These are phyloP conservation scores for Microsporum ferrugineum DNA, from an alignment of 2,329 filamentous ascomycete genomes.

Conservation along the genomic window DNA sequence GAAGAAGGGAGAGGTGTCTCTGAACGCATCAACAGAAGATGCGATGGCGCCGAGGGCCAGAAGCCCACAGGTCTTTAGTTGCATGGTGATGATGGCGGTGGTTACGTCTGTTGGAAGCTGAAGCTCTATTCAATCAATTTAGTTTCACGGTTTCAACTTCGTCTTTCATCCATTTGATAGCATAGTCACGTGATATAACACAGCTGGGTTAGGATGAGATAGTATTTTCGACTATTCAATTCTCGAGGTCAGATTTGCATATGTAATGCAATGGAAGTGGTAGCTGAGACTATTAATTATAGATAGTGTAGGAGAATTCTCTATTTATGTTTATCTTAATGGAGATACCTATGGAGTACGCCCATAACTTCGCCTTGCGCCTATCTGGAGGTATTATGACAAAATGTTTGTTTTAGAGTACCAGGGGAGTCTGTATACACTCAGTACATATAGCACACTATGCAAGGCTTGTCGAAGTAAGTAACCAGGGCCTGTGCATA, in stretches of 20 bases:
- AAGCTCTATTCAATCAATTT: not conserved
- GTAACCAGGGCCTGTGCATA: too few species aligned
- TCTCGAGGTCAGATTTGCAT: not conserved
- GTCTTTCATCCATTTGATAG: not conserved
- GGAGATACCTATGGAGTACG: too few species aligned
- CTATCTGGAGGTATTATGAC: too few species aligned
- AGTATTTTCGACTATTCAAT: not conserved
- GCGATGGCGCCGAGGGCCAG: conserved; percentile 39
- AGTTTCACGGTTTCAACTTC: not conserved
- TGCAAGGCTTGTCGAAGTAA: too few species aligned
- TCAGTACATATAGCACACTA: too few species aligned
- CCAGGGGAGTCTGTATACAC: too few species aligned
- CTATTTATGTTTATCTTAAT: too few species aligned
- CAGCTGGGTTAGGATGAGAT: not conserved
- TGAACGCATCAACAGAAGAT: conserved; percentile 58
- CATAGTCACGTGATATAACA: not conserved
- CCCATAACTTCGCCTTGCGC: too few species aligned
- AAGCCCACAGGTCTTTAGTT: conserved; percentile 33
- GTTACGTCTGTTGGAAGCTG: not conserved
- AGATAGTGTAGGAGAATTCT: too few species aligned
- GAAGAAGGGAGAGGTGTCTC: conserved; percentile 79
- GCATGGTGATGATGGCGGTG: conserved; percentile 23
- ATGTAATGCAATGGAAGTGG: not conserved
- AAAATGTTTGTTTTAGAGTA: too few species aligned
- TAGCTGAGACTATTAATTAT: not conserved